Evolutionary conservation across 352 stramenopile species (phyloP).

Genomic region (Pythium plurisporium): DNA sequence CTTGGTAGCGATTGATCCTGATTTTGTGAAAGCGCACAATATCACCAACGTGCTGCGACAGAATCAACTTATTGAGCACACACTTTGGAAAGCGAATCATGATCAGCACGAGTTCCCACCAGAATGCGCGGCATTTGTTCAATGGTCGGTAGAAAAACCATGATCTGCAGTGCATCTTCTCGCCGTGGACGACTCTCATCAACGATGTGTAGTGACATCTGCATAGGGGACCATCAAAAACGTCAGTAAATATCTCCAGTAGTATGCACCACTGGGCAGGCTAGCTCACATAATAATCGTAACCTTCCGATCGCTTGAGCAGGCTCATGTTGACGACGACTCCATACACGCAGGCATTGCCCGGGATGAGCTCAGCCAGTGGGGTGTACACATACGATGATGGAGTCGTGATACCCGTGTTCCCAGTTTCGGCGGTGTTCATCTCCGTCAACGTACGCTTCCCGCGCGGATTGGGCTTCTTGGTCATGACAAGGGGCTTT

Average conservation of each 20-base stretch:
- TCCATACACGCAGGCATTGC: conserved; percentile 59
- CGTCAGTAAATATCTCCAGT: background rate
- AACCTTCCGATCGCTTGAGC: conserved; percentile 51
- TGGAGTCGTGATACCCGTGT: conserved; percentile 5
- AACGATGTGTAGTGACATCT: conserved; percentile 71
- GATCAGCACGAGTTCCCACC: conserved; percentile 22
- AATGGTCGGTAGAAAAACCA: conserved; percentile 60
- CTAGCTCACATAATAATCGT: conserved; percentile 74
- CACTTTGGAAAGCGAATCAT: background rate
- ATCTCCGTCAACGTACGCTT: conserved; percentile 48
- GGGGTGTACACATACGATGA: conserved; percentile 57
- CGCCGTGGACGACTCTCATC: conserved; percentile 58
- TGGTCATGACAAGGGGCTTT: background rate
- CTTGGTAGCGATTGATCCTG: conserved; percentile 56
- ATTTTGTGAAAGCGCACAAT: conserved; percentile 78
- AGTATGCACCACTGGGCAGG: no score
- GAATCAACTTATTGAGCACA: background rate
- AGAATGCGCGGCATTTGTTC: conserved; percentile 58
- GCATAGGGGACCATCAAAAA: background rate
- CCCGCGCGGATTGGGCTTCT: conserved; percentile 28
- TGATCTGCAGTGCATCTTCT: conserved; percentile 50
- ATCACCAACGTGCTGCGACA: conserved; percentile 55
- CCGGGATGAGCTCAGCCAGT: conserved; percentile 49
- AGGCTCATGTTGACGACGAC: conserved; percentile 72
- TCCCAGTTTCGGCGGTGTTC: background rate